Evolutionary conservation across 148 eudicot genomes (phyloP), one percentile per base, ranked within the genome.

Genomic region (Nepenthes gracilis): DNA sequence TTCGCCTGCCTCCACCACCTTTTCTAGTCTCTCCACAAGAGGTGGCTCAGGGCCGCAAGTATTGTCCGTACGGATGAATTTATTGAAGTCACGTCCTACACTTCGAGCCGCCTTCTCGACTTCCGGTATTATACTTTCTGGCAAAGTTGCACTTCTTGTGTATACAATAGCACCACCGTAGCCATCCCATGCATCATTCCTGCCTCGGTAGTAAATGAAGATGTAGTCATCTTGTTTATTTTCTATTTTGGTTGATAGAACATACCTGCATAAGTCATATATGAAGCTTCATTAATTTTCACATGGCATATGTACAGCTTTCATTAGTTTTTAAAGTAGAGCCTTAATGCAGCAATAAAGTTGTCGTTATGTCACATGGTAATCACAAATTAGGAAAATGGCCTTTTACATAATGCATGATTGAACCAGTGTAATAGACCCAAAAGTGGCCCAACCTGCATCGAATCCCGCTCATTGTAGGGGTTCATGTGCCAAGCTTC

Each of bases 151-250:
- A 70, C 89, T 86, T 77, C 97, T 81, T 12, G 99, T 93, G 81
- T 93, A 93, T 47, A 93, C 48, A 43, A 93, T 75, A 51, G 99
- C 81, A 2, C 99, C 99, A 43, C 99, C 99, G 52, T 93, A 93
- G 23, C 99, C 99, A 71, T 93, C 97, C 99, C 99, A 93, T 43
- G 99, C 99, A 40, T 93, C 99, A 58, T 93, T 93, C 53, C 82
- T 82, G 8, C 99, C 99, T 62, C 83, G 66, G 50, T 93, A 93
- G 72, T 93, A 93, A 4, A 93, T 92, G 45, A 93, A 89, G 65
- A 89, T 23, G 58, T 93, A 93, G 75, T 93, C 99, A 56, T 93
- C 99, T 43, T 87, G 86, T 59, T 82, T 75, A 73, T 85, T 85
- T 71, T 93, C 89, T 57, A 83, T 70, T 70, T 84, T 77, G 45